A percentile compares a stretch with the other conserved stretches of the same genome.
Evolutionary conservation across 1,284 basidiomycete species (phyloP).

Genomic region (Melampsora larici-populina): DNA sequence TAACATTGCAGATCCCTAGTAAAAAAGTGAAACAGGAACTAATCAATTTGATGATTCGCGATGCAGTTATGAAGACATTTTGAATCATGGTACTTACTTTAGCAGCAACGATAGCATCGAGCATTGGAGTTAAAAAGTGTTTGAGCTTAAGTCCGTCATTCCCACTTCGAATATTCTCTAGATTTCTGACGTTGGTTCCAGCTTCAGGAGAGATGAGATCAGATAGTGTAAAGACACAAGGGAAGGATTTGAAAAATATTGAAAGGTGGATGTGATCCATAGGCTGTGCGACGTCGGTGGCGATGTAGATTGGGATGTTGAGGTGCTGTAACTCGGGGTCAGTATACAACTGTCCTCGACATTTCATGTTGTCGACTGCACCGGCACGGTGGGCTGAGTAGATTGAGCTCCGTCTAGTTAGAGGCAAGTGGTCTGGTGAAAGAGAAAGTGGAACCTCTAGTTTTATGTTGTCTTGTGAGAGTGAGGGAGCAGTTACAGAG

Average conservation of each 20-base stretch:
- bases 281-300: conserved; percentile 62
- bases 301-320: conserved; percentile 66
- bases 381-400: no score
- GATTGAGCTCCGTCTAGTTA: no score
- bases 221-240: conserved; percentile 65
- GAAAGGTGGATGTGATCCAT: conserved; percentile 58
- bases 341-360: conserved; percentile 47
- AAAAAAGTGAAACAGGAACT: conserved; percentile 55
- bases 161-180: conserved; percentile 53
- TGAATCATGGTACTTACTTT: conserved; percentile 62
- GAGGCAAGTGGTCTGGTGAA: no score
- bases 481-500: no score
- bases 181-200: neutral
- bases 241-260: conserved; percentile 63
- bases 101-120: conserved; percentile 68
- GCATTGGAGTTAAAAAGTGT: conserved; percentile 62
- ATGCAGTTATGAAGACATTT: conserved; percentile 59
- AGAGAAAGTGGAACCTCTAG: no score
- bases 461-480: no score
- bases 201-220: conserved; percentile 58
- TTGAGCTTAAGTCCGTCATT: conserved; percentile 62
- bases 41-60: neutral
- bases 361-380: conserved; percentile 46
- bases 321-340: conserved; percentile 55
- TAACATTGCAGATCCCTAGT: conserved; percentile 19